Conservation (phyloP, 108 stramenopile species). For the Chaetoceros tenuissimus region DNA sequence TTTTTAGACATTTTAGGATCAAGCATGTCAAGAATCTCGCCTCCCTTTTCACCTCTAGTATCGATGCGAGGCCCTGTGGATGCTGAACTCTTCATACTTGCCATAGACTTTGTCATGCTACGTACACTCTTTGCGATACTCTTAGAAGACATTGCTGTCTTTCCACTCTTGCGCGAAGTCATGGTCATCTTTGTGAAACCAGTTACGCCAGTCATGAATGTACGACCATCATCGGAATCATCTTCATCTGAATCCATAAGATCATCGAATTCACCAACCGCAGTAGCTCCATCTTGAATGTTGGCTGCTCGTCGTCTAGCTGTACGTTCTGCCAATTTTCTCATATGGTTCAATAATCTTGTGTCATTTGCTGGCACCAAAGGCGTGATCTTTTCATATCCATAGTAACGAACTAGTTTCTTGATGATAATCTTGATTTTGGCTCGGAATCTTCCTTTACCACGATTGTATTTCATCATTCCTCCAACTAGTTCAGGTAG, state of each 20-base stretch:
- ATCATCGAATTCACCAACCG: slow-evolving; percentile 41
- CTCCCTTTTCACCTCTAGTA: slow-evolving; percentile 40
- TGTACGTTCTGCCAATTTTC: slow-evolving; percentile 65
- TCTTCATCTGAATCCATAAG: slow-evolving; percentile 83
- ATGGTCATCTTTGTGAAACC: slow-evolving; percentile 49
- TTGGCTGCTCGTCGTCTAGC: slow-evolving; percentile 41
- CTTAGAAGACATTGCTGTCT: slow-evolving; percentile 11
- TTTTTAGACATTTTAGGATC: slow-evolving; percentile 63
- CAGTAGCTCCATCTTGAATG: slow-evolving; percentile 23
- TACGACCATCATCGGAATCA: slow-evolving; percentile 77
- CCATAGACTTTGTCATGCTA: slow-evolving; percentile 17
- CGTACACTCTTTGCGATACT: slow-evolving; percentile 16
- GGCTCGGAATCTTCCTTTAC: slow-evolving; percentile 76
- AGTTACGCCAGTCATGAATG: slow-evolving; percentile 61
- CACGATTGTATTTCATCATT: slow-evolving; percentile 69
- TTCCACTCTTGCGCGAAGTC: slow-evolving; percentile 25
- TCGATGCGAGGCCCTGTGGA: slow-evolving; percentile 29
- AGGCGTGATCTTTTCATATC: slow-evolving; percentile 65
- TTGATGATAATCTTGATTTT: slow-evolving; percentile 93
- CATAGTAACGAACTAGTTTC: slow-evolving; percentile 81
- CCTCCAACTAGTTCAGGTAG: slow-evolving; percentile 70
- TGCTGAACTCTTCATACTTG: slow-evolving; percentile 20
- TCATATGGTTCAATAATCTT: slow-evolving; percentile 83
- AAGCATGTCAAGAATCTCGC: slow-evolving; percentile 77
- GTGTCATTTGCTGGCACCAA: slow-evolving; percentile 72